Evolutionary conservation across 192 early-diverging fungal species (phyloP).

Genomic region (Coemansia guatemalensis): DNA sequence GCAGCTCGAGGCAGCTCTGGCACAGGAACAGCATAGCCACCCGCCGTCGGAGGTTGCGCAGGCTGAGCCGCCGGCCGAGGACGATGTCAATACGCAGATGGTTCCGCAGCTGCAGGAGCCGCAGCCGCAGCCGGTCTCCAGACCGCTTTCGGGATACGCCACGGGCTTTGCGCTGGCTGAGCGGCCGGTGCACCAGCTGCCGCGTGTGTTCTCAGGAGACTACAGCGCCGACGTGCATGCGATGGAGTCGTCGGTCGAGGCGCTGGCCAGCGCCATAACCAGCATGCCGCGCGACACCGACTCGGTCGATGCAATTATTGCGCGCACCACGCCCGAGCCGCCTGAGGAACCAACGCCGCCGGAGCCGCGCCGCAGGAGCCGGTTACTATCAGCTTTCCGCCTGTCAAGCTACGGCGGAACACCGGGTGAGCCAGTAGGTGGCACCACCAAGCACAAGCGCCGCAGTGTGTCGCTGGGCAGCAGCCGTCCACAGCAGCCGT

Average conservation of each 20-base stretch:
- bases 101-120: neutral
- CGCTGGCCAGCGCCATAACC: slow-evolving; percentile 28
- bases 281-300: slow-evolving; percentile 31
- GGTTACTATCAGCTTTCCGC: slow-evolving; percentile 35
- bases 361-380: slow-evolving; percentile 23
- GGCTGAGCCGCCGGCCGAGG: neutral
- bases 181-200: slow-evolving; percentile 39
- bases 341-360: neutral
- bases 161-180: slow-evolving; percentile 34
- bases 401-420: slow-evolving; percentile 13
- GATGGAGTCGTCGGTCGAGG: slow-evolving; percentile 42
- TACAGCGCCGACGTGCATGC: slow-evolving; percentile 38
- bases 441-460: slow-evolving; percentile 9
- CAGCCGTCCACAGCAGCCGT: neutral
- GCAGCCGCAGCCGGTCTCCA: slow-evolving; percentile 8
- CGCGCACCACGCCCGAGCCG: slow-evolving; percentile 23
- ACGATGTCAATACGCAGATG: neutral
- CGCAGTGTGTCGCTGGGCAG: slow-evolving; percentile 48
- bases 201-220: slow-evolving; percentile 52
- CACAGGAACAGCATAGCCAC: slow-evolving; percentile 28
- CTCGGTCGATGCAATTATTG: slow-evolving; percentile 47
- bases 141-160: slow-evolving; percentile 42
- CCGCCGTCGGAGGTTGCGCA: neutral
- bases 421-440: slow-evolving; percentile 1
- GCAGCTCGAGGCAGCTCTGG: slow-evolving; percentile 27